Base-by-base conservation (phyloP, 1,284 basidiomycete species). In the Coniferiporia sulphurascens region DNA sequence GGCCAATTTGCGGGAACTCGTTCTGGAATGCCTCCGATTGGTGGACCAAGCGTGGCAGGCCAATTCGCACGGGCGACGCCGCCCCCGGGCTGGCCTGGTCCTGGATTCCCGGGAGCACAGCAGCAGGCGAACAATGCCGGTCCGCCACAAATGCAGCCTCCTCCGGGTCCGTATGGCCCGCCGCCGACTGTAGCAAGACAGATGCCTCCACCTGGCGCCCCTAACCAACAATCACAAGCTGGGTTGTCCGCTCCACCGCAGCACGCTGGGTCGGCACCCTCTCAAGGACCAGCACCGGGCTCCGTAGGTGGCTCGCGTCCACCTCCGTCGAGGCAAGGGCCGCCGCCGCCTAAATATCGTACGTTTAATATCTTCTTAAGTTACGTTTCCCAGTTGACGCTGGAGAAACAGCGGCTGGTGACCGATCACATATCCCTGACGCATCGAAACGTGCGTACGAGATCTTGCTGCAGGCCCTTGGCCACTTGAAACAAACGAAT, bases 401-500 rank as follows among this genome's bases (percentile, higher is more conserved):
- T 38, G 57, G 48, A 52, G 53, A 62, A 35, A 61, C 68, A 95
- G 93, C 95, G 35, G 80, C 87, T 46, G 95, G 95, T 59, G 95
- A 98, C 72, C 83, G 95, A 38, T 86, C 83, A 34, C 96, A 98
- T 73, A 96, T 98, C 60, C 88, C 95, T 3, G 85, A 87, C 8
- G 74, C 79, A 43, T 80, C 84, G 45, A 75, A 78, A 64, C 85
- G 88, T 1, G 85, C 92, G 55, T 92, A 82, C 66, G 78, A 83
- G 51, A 77, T 86, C n/a, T 75, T 94, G 44, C 78, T 77, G 10
- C 77, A 77, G 48, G 85, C 88, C 62, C 69, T 93, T 64, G 75
- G 78, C 48, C 78, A 79, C 38, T 71, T 93, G 73, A 91, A 82
- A 75, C 84, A 90, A 69, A 80, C 76, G 12, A 81, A 79, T 6